phyloP scores from a whole-genome alignment of 2,329 filamentous ascomycete species.

The Sporothrix schenckii region DNA sequence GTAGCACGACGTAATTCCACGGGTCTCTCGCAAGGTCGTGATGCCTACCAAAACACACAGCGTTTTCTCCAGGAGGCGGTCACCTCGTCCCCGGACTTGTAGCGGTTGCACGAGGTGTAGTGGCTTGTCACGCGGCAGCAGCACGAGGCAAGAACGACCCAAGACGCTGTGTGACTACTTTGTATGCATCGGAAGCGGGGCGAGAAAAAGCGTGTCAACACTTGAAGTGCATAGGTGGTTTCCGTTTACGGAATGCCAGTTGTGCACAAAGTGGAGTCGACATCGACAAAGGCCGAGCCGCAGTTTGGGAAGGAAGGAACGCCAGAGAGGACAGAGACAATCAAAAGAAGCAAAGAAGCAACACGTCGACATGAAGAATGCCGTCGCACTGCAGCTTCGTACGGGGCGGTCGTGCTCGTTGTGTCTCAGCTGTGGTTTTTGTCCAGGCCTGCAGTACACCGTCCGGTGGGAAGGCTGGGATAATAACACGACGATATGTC shows the following conservation, averaged over 20 bases:
- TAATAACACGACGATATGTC: neutral
- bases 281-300: neutral
- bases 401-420: neutral
- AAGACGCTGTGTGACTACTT: neutral
- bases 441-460: conserved; percentile 5
- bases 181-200: neutral
- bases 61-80: neutral
- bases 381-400: conserved; percentile 10
- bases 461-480: neutral
- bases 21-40: no score
- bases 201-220: neutral
- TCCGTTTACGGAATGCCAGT: neutral
- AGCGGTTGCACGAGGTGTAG: neutral
- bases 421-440: neutral
- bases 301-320: no score
- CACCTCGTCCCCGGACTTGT: neutral
- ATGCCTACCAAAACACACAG: no score
- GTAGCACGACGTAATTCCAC: no score
- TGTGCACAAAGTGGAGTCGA: neutral
- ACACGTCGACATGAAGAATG: neutral
- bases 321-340: neutral
- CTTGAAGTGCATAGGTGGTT: neutral
- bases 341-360: neutral
- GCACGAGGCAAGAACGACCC: conserved; percentile 3
- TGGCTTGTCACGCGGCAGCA: neutral